Percentiles rank a stretch among this genome's conserved stretches.
These are phyloP conservation scores for Verticillium nonalfalfae DNA, from an alignment of 2,329 filamentous ascomycete species.

Conservation along the genomic window DNA sequence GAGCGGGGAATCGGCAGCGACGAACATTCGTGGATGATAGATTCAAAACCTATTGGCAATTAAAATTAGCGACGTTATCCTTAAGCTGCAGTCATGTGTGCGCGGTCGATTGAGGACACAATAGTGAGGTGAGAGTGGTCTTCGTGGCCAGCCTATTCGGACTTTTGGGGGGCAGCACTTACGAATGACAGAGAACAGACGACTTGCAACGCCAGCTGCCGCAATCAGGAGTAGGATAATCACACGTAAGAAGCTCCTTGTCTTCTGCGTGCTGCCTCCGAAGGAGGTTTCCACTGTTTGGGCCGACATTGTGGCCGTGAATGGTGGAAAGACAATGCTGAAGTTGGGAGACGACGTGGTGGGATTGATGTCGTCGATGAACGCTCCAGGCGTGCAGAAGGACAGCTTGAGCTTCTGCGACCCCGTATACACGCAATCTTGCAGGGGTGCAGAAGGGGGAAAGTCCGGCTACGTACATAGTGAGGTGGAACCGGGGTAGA, in stretches of 20 bases:
- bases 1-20: constrained; percentile 20
- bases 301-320: constrained; percentile 33
- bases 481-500: not conserved
- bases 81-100: not conserved
- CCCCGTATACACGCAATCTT: not conserved
- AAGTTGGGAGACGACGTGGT: constrained; percentile 22
- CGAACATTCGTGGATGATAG: constrained; percentile 99
- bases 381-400: constrained; percentile 1
- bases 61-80: not conserved
- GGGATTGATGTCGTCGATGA: not conserved
- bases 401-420: constrained; percentile 2
- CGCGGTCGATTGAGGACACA: not conserved
- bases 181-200: constrained; percentile 98
- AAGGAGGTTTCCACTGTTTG: constrained; percentile 52
- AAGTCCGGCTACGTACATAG: not conserved
- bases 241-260: constrained; percentile 77
- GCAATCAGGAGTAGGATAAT: constrained; percentile 90
- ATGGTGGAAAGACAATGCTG: not conserved
- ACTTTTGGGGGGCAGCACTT: constrained; percentile 31
- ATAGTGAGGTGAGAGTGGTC: not conserved
- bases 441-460: not conserved
- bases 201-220: constrained; percentile 82
- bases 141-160: not conserved
- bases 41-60: constrained; percentile 71
- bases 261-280: constrained; percentile 74